Conservation (phyloP, 75 land plant genomes). For the Selaginella tamariscina region DNA sequence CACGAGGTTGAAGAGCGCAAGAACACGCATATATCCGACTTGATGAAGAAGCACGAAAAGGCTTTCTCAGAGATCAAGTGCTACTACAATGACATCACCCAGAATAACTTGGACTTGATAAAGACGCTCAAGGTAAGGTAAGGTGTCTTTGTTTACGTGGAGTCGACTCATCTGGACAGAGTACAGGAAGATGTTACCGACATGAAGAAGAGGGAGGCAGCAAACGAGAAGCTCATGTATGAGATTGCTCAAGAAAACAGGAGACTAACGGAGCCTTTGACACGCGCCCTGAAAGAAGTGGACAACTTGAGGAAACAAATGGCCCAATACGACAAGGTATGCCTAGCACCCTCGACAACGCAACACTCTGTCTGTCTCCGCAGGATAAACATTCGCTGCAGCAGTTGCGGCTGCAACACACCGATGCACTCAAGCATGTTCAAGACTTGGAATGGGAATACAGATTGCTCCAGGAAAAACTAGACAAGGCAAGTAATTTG, state of each 20-base stretch:
- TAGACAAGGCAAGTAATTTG: constrained; percentile 20
- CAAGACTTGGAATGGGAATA: constrained; percentile 25
- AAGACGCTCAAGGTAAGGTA: constrained; percentile 26
- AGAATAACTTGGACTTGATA: constrained; percentile 33
- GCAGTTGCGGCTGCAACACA: constrained; percentile 13
- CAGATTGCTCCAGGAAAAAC: constrained; percentile 19
- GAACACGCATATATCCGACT: constrained; percentile 26
- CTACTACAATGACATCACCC: constrained; percentile 36
- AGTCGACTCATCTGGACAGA: not conserved
- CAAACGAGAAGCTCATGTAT: constrained; percentile 30
- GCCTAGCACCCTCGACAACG: no score
- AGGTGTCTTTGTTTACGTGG: not conserved
- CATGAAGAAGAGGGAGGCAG: constrained; percentile 35
- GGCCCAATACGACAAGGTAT: constrained; percentile 27
- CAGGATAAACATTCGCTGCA: constrained; percentile 28
- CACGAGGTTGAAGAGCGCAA: constrained; percentile 36
- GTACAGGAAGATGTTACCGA: constrained; percentile 28
- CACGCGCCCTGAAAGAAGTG: constrained; percentile 27
- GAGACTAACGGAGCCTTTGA: constrained; percentile 28
- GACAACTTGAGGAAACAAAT: constrained; percentile 19
- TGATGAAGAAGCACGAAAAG: constrained; percentile 38
- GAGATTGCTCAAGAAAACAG: constrained; percentile 36
- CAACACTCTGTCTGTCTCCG: no score
- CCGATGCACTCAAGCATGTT: constrained; percentile 17
- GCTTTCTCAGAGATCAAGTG: constrained; percentile 32